Evolutionary conservation across 305 asterid species (phyloP).

Genomic region (Fraxinus greggii): DNA sequence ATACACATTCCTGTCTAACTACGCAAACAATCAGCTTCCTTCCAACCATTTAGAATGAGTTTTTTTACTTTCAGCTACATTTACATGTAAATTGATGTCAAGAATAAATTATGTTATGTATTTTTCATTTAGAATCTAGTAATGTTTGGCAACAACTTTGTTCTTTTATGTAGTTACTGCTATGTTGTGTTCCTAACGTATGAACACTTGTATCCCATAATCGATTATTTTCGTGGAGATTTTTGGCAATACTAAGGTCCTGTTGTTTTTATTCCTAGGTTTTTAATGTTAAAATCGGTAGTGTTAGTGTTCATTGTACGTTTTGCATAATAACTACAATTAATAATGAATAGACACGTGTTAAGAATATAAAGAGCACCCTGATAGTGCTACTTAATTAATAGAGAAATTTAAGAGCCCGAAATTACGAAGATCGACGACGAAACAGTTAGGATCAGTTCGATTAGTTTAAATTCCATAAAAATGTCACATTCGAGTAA

Average conservation of each 20-base stretch:
- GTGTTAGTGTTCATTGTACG: neutral
- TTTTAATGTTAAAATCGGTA: neutral
- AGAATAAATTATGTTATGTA: neutral
- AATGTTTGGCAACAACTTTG: neutral
- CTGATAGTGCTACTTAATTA: no score
- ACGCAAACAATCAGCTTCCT: constrained; percentile 17
- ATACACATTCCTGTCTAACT: constrained; percentile 25
- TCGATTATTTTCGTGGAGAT: neutral
- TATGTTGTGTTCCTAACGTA: neutral
- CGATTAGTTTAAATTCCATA: no score
- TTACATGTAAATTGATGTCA: neutral
- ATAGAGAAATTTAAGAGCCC: no score
- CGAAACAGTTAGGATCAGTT: no score
- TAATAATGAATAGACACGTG: neutral
- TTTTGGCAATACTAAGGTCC: neutral
- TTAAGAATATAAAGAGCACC: neutral
- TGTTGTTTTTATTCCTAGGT: neutral
- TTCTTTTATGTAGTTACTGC: neutral
- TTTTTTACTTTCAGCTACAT: neutral
- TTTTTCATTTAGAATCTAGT: neutral
- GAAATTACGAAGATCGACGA: no score
- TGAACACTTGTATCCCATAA: neutral
- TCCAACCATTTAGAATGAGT: neutral
- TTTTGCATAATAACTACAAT: neutral
- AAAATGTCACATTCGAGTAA: no score